Conservation (phyloP, 2,329 filamentous ascomycete genomes). For the Aspergillus fructus region DNA sequence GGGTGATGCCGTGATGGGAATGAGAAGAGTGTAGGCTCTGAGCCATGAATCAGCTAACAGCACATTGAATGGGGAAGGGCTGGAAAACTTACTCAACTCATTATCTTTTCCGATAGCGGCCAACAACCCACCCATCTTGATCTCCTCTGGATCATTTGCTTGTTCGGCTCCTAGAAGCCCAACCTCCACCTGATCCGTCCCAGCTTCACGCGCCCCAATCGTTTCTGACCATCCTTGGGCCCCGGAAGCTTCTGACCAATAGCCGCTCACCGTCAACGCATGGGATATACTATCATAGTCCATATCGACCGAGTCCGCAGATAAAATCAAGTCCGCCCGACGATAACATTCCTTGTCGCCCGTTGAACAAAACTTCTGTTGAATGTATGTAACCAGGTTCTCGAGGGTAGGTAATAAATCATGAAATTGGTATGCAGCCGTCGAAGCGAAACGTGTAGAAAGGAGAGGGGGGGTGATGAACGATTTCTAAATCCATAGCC, state of each 20-base stretch:
- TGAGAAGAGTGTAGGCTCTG: conserved; percentile 75
- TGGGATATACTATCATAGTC: conserved; percentile 72
- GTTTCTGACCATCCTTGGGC: conserved; percentile 48
- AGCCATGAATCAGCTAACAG: not conserved
- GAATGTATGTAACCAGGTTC: conserved; percentile 55
- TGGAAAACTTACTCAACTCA: conserved; percentile 55
- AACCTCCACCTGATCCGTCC: conserved; percentile 67
- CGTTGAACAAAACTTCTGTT: conserved; percentile 52
- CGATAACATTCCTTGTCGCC: conserved; percentile 53
- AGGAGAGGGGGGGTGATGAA: conserved; percentile 61
- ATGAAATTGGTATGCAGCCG: conserved; percentile 69
- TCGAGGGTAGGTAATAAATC: conserved; percentile 60
- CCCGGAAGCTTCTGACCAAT: conserved; percentile 52
- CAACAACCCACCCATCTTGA: conserved; percentile 75
- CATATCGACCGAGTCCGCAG: conserved; percentile 69
- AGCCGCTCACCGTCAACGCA: conserved; percentile 62
- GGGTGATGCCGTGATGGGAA: conserved; percentile 78
- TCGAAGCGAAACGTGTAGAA: conserved; percentile 61
- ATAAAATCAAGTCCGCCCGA: conserved; percentile 47
- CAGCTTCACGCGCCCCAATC: conserved; percentile 30
- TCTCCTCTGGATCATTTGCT: conserved; percentile 62
- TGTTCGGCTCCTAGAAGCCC: conserved; percentile 71
- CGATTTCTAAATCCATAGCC: conserved; percentile 45
- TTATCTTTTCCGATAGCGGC: conserved; percentile 74
- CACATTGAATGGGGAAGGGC: not conserved